Evolutionary conservation across 805 yeast genomes (phyloP), one percentile per base, ranked within the genome.

Genomic region (Cyberlindnera euphorbiiphila): DNA sequence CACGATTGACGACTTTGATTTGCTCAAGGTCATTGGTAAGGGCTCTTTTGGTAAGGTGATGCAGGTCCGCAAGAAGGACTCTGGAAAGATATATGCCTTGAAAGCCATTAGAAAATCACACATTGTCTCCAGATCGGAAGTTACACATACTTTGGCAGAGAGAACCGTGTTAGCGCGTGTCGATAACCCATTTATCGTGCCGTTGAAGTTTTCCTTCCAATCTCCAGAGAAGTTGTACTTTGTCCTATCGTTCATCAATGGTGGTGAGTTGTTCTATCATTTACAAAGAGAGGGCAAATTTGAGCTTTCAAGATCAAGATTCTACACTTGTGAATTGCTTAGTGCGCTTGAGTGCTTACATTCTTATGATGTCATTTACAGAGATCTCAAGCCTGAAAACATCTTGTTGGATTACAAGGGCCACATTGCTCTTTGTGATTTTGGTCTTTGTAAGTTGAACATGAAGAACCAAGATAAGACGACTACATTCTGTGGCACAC

Each of bases 31-130:
- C 16, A 87, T 93, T 38, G 98, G 98, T 25, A 93, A 93, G 60
- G 98, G 98, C 7, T 88, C 97, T 9, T 93, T 93, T 60, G 98
- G 98, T 36, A 93, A 93, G 64, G 98, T 93, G 37, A 93, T 93
- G 98, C 98, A 93, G 63, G 98, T 93, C 28, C 80, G 88, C 46
- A 93, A 93, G 64, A 86, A 85, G 52, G 98, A 93, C 61, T 93
- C 98, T 3, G 83, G 83, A 47, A 94, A 91, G 59, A 81, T 93
- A 17, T 93, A 93, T 61, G 98, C 98, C 2, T 68, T 93, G 57
- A 93, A 93, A 62, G 88, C 97, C 0, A 78, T 93, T 46, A 73
- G 98, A 51, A 93, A 93, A 60, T 86, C 95, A 14, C 96, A 93
- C 57, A 88, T 93, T 50, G 95, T 93, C 23, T 85, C 94, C 19